Conservation (phyloP, 768 basidiomycete genomes). For the Podaxis sp. region DNA sequence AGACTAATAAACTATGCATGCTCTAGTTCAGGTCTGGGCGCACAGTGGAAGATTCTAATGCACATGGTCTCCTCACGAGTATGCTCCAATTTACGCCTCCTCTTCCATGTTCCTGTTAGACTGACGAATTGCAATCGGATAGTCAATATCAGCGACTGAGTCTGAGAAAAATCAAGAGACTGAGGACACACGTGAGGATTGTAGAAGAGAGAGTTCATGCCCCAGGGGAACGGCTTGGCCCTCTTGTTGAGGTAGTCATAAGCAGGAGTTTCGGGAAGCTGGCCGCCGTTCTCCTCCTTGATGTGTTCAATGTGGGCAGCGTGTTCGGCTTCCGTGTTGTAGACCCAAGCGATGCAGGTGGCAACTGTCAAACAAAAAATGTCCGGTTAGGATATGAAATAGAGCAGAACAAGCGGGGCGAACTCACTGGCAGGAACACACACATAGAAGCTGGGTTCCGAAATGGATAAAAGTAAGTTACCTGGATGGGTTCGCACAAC, state of each 20-base stretch:
- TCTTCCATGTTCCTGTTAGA: slow-evolving; percentile 60
- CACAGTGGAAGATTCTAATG: slow-evolving; percentile 9
- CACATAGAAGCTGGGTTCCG: slow-evolving; percentile 54
- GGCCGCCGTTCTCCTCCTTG: slow-evolving; percentile 67
- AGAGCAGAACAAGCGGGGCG: background rate
- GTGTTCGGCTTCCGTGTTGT: slow-evolving; percentile 59
- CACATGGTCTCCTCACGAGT: background rate
- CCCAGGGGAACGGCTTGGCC: slow-evolving; percentile 83
- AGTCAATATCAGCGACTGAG: background rate
- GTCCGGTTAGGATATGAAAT: background rate
- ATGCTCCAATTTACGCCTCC: slow-evolving; percentile 3
- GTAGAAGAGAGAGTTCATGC: slow-evolving; percentile 78
- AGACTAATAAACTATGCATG: background rate
- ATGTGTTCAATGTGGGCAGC: slow-evolving; percentile 66
- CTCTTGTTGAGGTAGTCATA: slow-evolving; percentile 78
- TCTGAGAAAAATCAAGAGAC: background rate
- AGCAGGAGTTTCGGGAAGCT: slow-evolving; percentile 63
- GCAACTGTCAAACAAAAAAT: slow-evolving; percentile 30
- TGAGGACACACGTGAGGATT: slow-evolving; percentile 57
- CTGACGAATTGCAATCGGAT: slow-evolving; percentile 26
- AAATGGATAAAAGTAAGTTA: slow-evolving; percentile 18
- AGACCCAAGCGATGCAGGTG: slow-evolving; percentile 48
- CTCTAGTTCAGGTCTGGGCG: background rate
- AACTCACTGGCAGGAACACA: slow-evolving; percentile 72
- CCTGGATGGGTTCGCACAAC: background rate